A percentile compares a stretch with the other conserved stretches of the same genome.
phyloP scores from a whole-genome alignment of 805 yeast species.

The Phaffomyces opuntiae region DNA sequence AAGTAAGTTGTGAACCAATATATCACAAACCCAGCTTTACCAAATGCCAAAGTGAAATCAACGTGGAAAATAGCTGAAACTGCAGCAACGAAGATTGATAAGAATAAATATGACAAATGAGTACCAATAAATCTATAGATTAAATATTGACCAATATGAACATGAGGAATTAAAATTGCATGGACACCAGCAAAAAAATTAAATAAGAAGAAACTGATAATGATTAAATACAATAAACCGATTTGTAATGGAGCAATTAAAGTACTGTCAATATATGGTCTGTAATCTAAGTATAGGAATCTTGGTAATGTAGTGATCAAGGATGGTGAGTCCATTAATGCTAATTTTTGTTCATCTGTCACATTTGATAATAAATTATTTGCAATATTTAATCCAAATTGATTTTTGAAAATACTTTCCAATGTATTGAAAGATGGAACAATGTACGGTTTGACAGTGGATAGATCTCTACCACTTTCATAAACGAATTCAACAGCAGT shows the following conservation, averaged over 20 bases:
- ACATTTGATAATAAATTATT: conserved; percentile 25
- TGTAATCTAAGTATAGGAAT: conserved; percentile 35
- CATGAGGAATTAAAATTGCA: conserved; percentile 36
- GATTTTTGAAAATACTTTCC: conserved; percentile 23
- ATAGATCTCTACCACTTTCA: conserved; percentile 60
- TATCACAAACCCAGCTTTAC: conserved; percentile 63
- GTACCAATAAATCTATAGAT: conserved; percentile 45
- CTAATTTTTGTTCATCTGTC: conserved; percentile 19
- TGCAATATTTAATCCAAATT: conserved; percentile 14
- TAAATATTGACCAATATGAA: conserved; percentile 39
- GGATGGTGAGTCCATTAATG: conserved; percentile 18
- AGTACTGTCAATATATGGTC: conserved; percentile 44
- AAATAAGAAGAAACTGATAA: conserved; percentile 67
- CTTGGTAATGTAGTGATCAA: conserved; percentile 29
- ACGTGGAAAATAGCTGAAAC: conserved; percentile 66
- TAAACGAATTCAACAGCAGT: conserved; percentile 40
- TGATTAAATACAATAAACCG: conserved; percentile 66
- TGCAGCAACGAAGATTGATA: conserved; percentile 51
- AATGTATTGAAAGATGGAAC: conserved; percentile 35
- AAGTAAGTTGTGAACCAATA: conserved; percentile 65
- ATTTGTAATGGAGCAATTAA: conserved; percentile 64
- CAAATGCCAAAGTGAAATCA: conserved; percentile 50
- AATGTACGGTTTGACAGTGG: conserved; percentile 39
- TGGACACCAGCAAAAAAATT: conserved; percentile 51
- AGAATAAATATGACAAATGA: conserved; percentile 45